These are phyloP conservation scores for Mrakia blollopis DNA, from an alignment of 768 basidiomycete species.

Conservation along the genomic window DNA sequence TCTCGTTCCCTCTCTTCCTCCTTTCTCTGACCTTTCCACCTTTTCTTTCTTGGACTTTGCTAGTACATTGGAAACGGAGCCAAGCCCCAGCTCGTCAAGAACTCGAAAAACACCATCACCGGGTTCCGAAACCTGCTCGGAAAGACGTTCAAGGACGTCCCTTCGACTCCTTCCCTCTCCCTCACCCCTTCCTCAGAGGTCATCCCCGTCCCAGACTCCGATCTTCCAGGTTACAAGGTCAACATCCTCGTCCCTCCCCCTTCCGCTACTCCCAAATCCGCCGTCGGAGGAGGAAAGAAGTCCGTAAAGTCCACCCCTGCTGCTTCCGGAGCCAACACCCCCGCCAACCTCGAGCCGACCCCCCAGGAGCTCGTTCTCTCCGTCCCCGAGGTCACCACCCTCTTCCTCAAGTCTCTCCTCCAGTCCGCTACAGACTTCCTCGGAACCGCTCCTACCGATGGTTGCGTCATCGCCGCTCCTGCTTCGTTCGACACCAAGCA, in stretches of 20 bases:
- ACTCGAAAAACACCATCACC: conserved; percentile 86
- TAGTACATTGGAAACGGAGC: conserved; percentile 97
- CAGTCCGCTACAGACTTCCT: conserved; percentile 87
- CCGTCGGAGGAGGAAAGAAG: conserved; percentile 50
- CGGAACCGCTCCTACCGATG: conserved; percentile 62
- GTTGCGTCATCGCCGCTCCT: conserved; percentile 80
- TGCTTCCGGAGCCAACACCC: conserved; percentile 45
- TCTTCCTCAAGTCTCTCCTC: conserved; percentile 78
- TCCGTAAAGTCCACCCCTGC: conserved; percentile 37
- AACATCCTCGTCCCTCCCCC: conserved; percentile 74
- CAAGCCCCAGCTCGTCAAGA: conserved; percentile 89
- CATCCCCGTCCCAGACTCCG: conserved; percentile 54
- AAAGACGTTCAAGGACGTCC: conserved; percentile 72
- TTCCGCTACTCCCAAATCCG: conserved; percentile 37
- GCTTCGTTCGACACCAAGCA: conserved; percentile 66
- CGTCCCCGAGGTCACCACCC: conserved; percentile 71
- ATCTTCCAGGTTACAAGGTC: conserved; percentile 75
- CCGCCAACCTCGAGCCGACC: conserved; percentile 52
- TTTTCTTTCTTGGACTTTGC: not conserved
- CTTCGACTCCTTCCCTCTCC: conserved; percentile 43
- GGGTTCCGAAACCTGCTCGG: conserved; percentile 91
- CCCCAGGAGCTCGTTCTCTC: conserved; percentile 64
- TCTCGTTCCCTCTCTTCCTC: no score
- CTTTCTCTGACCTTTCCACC: not conserved
- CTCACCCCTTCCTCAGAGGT: conserved; percentile 55